Percentiles rank a stretch among this genome's conserved stretches.
Evolutionary conservation across 495 filamentous ascomycete genomes (phyloP).

Genomic region (Penicillium coffeae): DNA sequence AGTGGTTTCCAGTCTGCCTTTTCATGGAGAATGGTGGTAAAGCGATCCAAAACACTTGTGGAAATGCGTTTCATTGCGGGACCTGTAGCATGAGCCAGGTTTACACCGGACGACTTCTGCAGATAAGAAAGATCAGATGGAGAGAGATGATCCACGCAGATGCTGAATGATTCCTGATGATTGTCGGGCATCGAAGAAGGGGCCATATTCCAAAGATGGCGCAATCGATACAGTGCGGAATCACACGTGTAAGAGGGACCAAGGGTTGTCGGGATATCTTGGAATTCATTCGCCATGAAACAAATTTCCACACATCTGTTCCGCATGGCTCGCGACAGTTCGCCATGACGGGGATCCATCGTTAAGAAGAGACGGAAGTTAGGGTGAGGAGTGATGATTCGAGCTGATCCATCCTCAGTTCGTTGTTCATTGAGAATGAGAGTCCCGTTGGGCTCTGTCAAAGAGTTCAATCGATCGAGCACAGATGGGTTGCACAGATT

Average conservation of each 20-base stretch:
- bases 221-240: conserved; percentile 49
- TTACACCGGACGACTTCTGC: conserved; percentile 30
- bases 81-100: conserved; percentile 18
- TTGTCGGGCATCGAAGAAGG: conserved; percentile 13
- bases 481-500: conserved; percentile 95
- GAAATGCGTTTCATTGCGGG: conserved; percentile 9
- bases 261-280: conserved; percentile 13
- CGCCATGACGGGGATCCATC: conserved; percentile 88
- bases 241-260: conserved; percentile 44
- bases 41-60: conserved; percentile 27
- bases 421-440: conserved; percentile 91
- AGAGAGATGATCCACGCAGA: conserved; percentile 54
- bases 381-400: conserved; percentile 75
- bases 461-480: conserved; percentile 88
- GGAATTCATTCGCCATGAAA: conserved; percentile 43
- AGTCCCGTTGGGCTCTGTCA: conserved; percentile 84
- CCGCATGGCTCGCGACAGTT: conserved; percentile 93
- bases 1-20: conserved; percentile 38
- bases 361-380: conserved; percentile 92
- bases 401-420: conserved; percentile 73
- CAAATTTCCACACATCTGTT: conserved; percentile 92
- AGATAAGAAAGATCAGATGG: conserved; percentile 46
- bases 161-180: conserved; percentile 26
- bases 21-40: conserved; percentile 32
- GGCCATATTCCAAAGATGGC: conserved; percentile 38